Conservation (phyloP, 2,329 filamentous ascomycete genomes). For the Verticillium albo-atrum region DNA sequence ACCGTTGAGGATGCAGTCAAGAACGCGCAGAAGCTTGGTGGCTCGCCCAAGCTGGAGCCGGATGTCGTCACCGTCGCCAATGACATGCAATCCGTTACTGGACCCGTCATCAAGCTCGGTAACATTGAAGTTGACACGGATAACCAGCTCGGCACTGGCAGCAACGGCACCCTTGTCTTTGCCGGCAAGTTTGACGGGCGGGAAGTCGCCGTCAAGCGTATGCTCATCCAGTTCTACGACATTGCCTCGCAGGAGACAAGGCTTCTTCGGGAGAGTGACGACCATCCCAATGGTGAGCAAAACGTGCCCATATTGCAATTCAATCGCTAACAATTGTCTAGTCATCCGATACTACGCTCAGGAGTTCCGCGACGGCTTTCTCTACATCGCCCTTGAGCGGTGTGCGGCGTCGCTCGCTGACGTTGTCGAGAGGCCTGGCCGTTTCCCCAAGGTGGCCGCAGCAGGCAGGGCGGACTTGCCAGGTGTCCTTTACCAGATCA, state of each 20-base stretch:
- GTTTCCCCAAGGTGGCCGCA: conserved; percentile 64
- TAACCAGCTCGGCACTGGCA: conserved; percentile 69
- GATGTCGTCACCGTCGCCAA: conserved; percentile 55
- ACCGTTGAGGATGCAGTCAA: conserved; percentile 60
- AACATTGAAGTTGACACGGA: conserved; percentile 61
- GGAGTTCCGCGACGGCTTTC: conserved; percentile 80
- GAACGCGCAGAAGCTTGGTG: conserved; percentile 54
- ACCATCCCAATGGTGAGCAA: conserved; percentile 73
- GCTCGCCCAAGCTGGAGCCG: conserved; percentile 50
- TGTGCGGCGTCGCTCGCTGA: conserved; percentile 93
- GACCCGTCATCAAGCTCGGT: conserved; percentile 56
- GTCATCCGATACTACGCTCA: conserved; percentile 96
- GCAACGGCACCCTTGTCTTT: conserved; percentile 95
- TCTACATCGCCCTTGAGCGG: conserved; percentile 93
- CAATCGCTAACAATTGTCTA: conserved; percentile 25
- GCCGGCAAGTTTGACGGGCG: conserved; percentile 91
- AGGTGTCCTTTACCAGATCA: conserved; percentile 81
- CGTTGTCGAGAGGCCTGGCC: conserved; percentile 71
- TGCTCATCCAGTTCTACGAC: conserved; percentile 94
- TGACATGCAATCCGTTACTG: conserved; percentile 56
- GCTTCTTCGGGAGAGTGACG: conserved; percentile 85
- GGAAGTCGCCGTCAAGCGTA: conserved; percentile 91
- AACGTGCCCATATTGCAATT: not conserved
- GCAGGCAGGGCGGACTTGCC: conserved; percentile 73
- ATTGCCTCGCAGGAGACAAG: conserved; percentile 93